A percentile compares a stretch with the other conserved stretches of the same genome.
These are phyloP conservation scores for Bipolaris cookei DNA, from an alignment of 2,329 filamentous ascomycete genomes.

Conservation along the genomic window DNA sequence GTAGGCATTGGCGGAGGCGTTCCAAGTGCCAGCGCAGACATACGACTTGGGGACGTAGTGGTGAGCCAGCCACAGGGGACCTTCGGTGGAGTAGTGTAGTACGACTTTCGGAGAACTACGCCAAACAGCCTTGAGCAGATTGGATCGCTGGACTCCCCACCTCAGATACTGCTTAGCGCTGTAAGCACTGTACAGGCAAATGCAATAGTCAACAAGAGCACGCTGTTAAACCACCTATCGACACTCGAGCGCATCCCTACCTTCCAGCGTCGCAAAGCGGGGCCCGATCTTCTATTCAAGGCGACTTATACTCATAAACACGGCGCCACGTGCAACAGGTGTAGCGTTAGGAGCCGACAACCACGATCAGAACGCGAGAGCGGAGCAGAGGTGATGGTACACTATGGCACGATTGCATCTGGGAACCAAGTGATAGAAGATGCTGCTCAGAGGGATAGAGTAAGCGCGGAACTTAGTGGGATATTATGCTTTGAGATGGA, in stretches of 20 bases:
- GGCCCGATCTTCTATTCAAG: constrained; percentile 25
- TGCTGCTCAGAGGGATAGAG: constrained; percentile 45
- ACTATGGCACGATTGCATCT: constrained; percentile 52
- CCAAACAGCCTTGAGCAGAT: constrained; percentile 20
- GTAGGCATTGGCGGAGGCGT: constrained; percentile 51
- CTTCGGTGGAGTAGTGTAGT: constrained; percentile 27
- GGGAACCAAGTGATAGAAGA: constrained; percentile 53
- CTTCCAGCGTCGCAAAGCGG: constrained; percentile 16
- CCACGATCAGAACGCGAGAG: constrained; percentile 11
- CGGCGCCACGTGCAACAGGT: constrained; percentile 15
- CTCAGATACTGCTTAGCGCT: constrained; percentile 12
- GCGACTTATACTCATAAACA: constrained; percentile 21
- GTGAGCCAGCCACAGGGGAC: constrained; percentile 16
- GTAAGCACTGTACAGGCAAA: constrained; percentile 4
- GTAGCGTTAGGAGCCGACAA: constrained; percentile 7
- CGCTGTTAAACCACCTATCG: constrained; percentile 4
- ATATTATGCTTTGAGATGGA: constrained; percentile 20
- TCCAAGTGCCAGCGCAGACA: constrained; percentile 12
- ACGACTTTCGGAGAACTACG: constrained; percentile 26
- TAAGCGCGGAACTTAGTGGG: constrained; percentile 31
- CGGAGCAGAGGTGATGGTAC: constrained; percentile 34
- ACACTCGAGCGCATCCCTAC: constrained; percentile 9
- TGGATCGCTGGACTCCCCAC: constrained; percentile 13
- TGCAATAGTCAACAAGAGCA: not conserved
- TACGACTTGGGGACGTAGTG: constrained; percentile 16